Evolutionary conservation across 768 basidiomycete species (phyloP), one percentile per base, ranked within the genome.

Genomic region (Russula ochroleuca): DNA sequence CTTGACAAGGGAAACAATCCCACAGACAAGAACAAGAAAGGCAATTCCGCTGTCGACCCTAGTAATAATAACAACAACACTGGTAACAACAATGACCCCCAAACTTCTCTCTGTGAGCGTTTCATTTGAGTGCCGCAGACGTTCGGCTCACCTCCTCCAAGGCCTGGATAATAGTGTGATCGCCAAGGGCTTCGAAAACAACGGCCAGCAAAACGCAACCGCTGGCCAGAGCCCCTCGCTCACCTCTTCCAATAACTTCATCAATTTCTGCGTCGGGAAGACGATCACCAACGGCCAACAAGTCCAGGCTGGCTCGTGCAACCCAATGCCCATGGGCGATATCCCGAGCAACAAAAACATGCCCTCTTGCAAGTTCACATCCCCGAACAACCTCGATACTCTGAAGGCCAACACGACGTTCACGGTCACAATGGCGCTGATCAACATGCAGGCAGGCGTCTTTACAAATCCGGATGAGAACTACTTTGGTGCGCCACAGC

Each of bases 201-300:
- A 83, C 66, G 88, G 87, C 23, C 73, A 76, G 63, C 67, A 70
- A 19, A 63, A 67, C 37, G 65, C 75, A 0, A 68, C 70, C 0
- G 60, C 77, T 55, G 83, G 82, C 38, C 79, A 85, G 72, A 78
- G 79, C 25, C 76, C 83, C n/a, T 85, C 84, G 13, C 73, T 83
- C 5, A 85, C 81, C 0, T 85, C 85, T 17, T 72, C 72, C 50
- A 86, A 90, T 76, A 90, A 90, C 78, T 90, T 86, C 72, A 86
- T 87, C 75, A 86, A 87, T 76, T 85, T 77, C 72, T 87, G 87
- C 69, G 72, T 75, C 5, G 68, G 77, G 61, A 73, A 81, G 54
- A 80, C 85, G 5, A 76, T 87, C 63, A 87, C 87, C 49, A 82
- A 84, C 68, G 85, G 85, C 23, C 62, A 77, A 67, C 85, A 83